phyloP scores from a whole-genome alignment of 1,284 basidiomycete genomes.

The Tilletia horrida region DNA sequence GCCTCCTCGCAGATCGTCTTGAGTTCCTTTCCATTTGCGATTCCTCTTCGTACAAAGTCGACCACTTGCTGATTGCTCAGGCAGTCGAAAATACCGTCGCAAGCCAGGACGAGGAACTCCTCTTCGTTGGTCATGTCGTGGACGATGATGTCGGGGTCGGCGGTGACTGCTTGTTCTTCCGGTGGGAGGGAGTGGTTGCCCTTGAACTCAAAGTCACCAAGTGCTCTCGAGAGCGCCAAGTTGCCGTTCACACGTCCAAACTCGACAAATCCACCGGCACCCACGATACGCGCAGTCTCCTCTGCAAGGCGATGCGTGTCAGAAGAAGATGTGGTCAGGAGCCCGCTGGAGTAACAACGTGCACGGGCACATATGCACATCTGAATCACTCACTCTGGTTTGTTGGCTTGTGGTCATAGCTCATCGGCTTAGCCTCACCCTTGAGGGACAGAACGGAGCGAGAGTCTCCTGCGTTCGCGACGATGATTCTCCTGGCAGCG shows the following conservation, averaged over 20 bases:
- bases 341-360: no score
- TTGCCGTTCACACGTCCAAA: slow-evolving; percentile 98
- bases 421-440: slow-evolving; percentile 81
- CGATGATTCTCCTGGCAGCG: slow-evolving; percentile 37
- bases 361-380: not conserved
- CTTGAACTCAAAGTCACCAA: slow-evolving; percentile 99
- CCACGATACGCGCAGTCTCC: slow-evolving; percentile 81
- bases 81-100: slow-evolving; percentile 99
- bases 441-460: slow-evolving; percentile 81
- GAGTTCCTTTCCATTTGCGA: slow-evolving; percentile 77
- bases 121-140: slow-evolving; percentile 83
- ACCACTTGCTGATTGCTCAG: slow-evolving; percentile 87
- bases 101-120: slow-evolving; percentile 92
- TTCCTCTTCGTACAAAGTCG: slow-evolving; percentile 78
- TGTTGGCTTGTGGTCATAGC: slow-evolving; percentile 92
- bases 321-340: not conserved
- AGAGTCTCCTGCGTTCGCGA: slow-evolving; percentile 94
- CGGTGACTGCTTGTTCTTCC: slow-evolving; percentile 91
- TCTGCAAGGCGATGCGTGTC: slow-evolving; percentile 57
- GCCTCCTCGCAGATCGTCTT: slow-evolving; percentile 80
- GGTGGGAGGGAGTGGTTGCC: slow-evolving; percentile 77
- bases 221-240: slow-evolving; percentile 86
- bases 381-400: slow-evolving; percentile 67
- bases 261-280: slow-evolving; percentile 95
- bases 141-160: slow-evolving; percentile 82